phyloP scores from a whole-genome alignment of 2,329 filamentous ascomycete species.

The Fusarium torreyae region DNA sequence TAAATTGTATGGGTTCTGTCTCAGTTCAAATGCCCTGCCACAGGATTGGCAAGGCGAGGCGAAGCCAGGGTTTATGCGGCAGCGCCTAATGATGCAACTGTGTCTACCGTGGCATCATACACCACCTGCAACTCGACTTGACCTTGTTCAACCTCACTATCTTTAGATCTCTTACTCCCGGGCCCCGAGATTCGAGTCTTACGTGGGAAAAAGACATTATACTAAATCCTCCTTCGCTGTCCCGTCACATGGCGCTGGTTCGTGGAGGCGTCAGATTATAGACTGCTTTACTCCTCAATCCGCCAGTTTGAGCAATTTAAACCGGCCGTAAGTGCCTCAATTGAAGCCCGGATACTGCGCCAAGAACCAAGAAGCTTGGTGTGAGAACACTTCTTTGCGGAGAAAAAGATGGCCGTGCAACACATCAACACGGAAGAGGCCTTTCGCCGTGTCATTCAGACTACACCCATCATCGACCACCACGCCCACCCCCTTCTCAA shows the following conservation, averaged over 20 bases:
- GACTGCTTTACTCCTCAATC: not conserved
- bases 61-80: conserved; percentile 33
- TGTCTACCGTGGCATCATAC: conserved; percentile 27
- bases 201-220: not conserved
- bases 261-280: not conserved
- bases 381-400: not conserved
- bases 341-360: not conserved
- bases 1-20: conserved; percentile 27
- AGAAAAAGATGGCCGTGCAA: conserved; percentile 32
- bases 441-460: conserved; percentile 60
- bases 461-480: conserved; percentile 79
- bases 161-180: conserved; percentile 6
- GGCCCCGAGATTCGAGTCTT: not conserved
- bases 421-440: conserved; percentile 44
- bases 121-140: not conserved
- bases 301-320: conserved; percentile 11
- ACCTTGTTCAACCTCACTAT: conserved; percentile 13
- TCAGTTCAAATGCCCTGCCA: conserved; percentile 22
- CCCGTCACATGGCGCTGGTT: conserved; percentile 3
- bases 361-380: not conserved
- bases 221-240: not conserved
- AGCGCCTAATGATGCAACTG: conserved; percentile 35
- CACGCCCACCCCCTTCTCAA: conserved; percentile 80
- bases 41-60: conserved; percentile 23
- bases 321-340: not conserved